Evolutionary conservation across 768 basidiomycete genomes (phyloP), one percentile per base, ranked within the genome.

Genomic region (Pleurotus giganteus): DNA sequence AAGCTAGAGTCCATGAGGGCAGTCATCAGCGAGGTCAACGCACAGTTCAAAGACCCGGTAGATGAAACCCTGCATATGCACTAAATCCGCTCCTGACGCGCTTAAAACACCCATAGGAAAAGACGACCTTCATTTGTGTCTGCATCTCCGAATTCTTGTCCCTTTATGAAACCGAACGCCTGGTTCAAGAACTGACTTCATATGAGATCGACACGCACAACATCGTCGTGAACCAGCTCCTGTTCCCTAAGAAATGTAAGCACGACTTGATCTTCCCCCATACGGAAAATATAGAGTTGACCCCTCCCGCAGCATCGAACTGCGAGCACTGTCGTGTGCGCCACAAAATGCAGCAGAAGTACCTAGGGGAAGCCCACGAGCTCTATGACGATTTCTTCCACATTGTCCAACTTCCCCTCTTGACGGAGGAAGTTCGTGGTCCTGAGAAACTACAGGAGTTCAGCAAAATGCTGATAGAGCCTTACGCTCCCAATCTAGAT

Each of bases 331-430:
- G 97, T 71, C 79, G 80, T 50, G 94, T 98, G 17, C 84, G 97
- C 57, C 87, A 92, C 71, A 89, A 88, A 74, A 98, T 98, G 96
- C 94, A 98, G 72, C 94, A 97, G 72, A 98, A 97, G 71, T 99
- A 99, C 70, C 83, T 99, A 19, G 81, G 79, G 45, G 97, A 98
- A 73, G 95, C 96, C 13, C 92, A 97, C 71, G 96, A 98, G 66
- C 86, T 98, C 46, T 97, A 97, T 67, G 92, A 93, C 70, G 94
- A 97, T 63, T 97, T 96, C 69, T 99, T 98, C 86, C 94, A 99
- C 70, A 97, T 99, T 62, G 73, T 98, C 13, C 85, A 89, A 67
- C 81, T 99, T 45, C 97, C 97, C 2, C 74, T 99, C 31, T 83
- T 98, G 52, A 97, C 94, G 4, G 95, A 98, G 68, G 97, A 98